Base-by-base conservation (phyloP, 2,329 filamentous ascomycete genomes). In the Alternaria alternata region DNA sequence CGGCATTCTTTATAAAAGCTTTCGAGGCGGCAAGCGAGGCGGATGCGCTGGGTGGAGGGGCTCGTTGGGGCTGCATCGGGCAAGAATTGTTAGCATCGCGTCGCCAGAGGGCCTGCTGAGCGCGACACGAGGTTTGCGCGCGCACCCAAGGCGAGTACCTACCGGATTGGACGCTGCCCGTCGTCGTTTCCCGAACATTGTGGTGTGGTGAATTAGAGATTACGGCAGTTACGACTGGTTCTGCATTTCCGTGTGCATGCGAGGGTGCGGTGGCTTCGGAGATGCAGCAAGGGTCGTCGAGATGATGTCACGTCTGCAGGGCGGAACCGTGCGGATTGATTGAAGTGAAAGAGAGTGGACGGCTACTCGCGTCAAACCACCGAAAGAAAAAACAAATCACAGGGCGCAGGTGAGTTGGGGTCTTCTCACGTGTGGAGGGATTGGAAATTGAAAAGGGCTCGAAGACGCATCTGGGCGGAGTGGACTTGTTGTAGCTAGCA, bases 11-110 rank as follows among this genome's bases (percentile, higher is more conserved):
- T 74, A 90, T 85, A 79, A 94, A 96, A 59, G 93, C 94, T 77
- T 91, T 90, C 62, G 88, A 88, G 61, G 94, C 93, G 57, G 93
- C 93, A 47, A 91, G 89, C 55, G 93, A 88, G 59, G 92, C 93
- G 72, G 89, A 89, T 57, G 91, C 85, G 73, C 88, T 89, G 51
- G 88, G 88, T 57, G 89, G 54, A 41, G 67, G 64, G 48, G 67
- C 56, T 61, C 71, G 63, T 55, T 70, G 64, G 62, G 72, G 61
- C 76, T 78, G 70, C 65, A 75, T 72, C n/a, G 59, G 49, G 55
- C 42, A 7, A 16, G 38, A 46, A 28, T 47, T 39, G 64, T 73
- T 62, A 73, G 70, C 68, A 70, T 57, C 26, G 59, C 57, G 51
- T 55, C 42, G 38, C n/a, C 11, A 32, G 52, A 18, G 41, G 54